Percentiles rank a stretch among this genome's conserved stretches.
These are phyloP conservation scores for Candida awuae DNA, from an alignment of 805 yeast genomes.

Conservation along the genomic window DNA sequence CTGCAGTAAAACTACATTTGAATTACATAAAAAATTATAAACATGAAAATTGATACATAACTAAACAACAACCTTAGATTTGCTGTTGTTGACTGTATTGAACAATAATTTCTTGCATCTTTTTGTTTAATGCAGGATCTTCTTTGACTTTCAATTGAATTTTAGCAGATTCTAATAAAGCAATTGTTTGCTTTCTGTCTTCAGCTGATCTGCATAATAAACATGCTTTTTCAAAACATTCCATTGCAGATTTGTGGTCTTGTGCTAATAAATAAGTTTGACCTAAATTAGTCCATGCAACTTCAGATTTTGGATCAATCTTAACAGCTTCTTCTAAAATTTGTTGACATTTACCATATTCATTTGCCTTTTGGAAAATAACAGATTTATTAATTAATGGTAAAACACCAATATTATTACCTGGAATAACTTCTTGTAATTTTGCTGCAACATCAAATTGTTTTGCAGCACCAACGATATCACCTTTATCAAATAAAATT, in stretches of 20 bases:
- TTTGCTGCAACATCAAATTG: constrained; percentile 83
- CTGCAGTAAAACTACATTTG: neutral
- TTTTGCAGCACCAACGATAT: constrained; percentile 60
- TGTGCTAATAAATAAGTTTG: constrained; percentile 83
- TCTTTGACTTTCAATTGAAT: constrained; percentile 72
- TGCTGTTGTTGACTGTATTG: constrained; percentile 6
- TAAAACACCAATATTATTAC: constrained; percentile 74
- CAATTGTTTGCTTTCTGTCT: constrained; percentile 84
- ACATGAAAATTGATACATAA: neutral
- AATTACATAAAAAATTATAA: neutral
- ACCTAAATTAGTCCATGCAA: constrained; percentile 85
- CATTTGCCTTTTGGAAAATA: constrained; percentile 48
- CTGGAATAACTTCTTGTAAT: constrained; percentile 63
- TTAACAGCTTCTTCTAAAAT: constrained; percentile 68
- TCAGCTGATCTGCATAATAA: constrained; percentile 73
- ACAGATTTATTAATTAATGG: constrained; percentile 89
- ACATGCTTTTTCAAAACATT: constrained; percentile 75
- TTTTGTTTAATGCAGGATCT: constrained; percentile 57
- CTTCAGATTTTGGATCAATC: constrained; percentile 81
- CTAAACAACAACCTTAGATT: too few relatives aligned
- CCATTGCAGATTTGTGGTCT: constrained; percentile 72
- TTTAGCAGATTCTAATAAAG: constrained; percentile 87
- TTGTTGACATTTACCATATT: constrained; percentile 50
- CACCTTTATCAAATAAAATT: constrained; percentile 75
- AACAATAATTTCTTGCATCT: constrained; percentile 54